Evolutionary conservation across 306 rosid species (phyloP), one percentile per base, ranked within the genome.

Genomic region (Biancaea sappan): DNA sequence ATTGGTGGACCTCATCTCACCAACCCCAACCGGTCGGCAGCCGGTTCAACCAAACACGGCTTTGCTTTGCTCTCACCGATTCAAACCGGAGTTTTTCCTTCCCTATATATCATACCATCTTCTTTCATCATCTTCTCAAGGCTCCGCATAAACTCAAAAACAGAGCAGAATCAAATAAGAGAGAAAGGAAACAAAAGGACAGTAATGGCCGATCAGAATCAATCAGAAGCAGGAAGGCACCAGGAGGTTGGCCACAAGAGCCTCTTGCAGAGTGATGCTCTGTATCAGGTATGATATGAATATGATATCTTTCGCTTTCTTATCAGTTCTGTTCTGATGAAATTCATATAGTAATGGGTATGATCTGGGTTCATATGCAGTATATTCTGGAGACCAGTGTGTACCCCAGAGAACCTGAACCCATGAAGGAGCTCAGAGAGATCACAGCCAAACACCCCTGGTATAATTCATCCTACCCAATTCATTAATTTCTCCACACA

Each of bases 191-290:
- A 12, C 21, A 60, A 56, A 2, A 19, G 22, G 3, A 5, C 57
- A 69, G 25, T 41, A 82, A 93, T 93, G 98, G 98, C 97, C 18
- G 93, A 88, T 12, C 88, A 81, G 19, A 74, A 82, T 25, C 85
- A 87, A 68, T 82, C 53, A 32, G 86, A 92, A 79, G 75, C 85
- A 64, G 86, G 84, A 37, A 86, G 94, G 83, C 98, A 94, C 86
- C 97, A 91, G 63, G 98, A 91, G 77, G 98, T 93, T 68, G 98
- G 98, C 79, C 98, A 93, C 91, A 93, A 93, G 86, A 93, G 98
- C 74, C 97, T 93, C 74, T 83, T 93, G 37, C 98, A 91, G 53
- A 93, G 97, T 72, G 98, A 93, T 85, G 98, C 90, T 79, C 96
- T 93, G 25, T 93, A 89, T 63, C 98, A 93, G 97, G 97, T 86